These are phyloP conservation scores for Spathaspora girioi DNA, from an alignment of 805 yeast genomes.

Conservation along the genomic window DNA sequence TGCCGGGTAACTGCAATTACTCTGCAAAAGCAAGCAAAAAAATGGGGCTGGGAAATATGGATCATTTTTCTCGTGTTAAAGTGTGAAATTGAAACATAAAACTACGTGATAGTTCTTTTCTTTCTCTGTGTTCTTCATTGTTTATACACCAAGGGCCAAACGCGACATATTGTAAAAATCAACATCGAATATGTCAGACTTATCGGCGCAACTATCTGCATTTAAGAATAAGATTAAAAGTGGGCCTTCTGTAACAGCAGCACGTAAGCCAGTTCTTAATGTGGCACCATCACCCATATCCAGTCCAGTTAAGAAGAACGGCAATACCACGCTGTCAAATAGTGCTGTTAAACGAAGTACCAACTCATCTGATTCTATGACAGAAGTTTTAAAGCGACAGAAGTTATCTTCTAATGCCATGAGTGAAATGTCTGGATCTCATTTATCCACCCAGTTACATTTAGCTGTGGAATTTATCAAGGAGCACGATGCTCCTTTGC, in stretches of 20 bases:
- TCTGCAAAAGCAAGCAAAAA: not conserved
- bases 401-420: conserved; percentile 12
- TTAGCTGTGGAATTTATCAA: conserved; percentile 91
- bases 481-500: conserved; percentile 64
- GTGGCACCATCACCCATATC: conserved; percentile 13
- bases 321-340: not conserved
- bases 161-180: not conserved
- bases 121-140: not conserved
- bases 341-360: conserved; percentile 12
- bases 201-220: conserved; percentile 43
- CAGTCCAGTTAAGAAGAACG: conserved; percentile 4
- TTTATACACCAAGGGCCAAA: not conserved
- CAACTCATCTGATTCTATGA: conserved; percentile 17
- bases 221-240: conserved; percentile 42
- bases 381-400: conserved; percentile 35
- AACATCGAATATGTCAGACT: conserved; percentile 25
- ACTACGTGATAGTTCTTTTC: not conserved
- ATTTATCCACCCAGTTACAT: conserved; percentile 80
- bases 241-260: conserved; percentile 40
- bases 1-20: conserved; percentile 3
- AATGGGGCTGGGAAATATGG: not conserved
- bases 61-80: not conserved
- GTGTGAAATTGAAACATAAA: not conserved
- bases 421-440: conserved; percentile 44
- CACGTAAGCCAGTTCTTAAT: conserved; percentile 21